Conservation (phyloP, 139 green algal species). For the Penium margaritaceum region DNA sequence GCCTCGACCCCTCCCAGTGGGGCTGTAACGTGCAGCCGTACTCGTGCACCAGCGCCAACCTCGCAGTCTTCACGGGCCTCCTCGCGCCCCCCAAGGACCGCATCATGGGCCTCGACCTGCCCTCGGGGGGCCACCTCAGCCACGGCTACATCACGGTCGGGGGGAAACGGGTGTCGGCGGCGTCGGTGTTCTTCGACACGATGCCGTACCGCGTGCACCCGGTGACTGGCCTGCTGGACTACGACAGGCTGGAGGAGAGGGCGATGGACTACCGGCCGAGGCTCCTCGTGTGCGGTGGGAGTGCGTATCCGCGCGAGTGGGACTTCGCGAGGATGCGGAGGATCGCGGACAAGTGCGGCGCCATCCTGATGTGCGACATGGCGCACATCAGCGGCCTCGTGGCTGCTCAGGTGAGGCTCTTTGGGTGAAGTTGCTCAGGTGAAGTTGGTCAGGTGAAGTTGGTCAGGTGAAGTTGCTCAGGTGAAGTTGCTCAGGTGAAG, state of each 20-base stretch:
- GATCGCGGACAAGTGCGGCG: slow-evolving; percentile 69
- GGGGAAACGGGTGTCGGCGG: slow-evolving; percentile 77
- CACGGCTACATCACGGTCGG: slow-evolving; percentile 83
- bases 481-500: no score
- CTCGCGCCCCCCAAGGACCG: slow-evolving; percentile 68
- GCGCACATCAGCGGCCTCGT: slow-evolving; percentile 77
- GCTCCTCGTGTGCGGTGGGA: slow-evolving; percentile 74
- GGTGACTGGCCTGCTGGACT: slow-evolving; percentile 72
- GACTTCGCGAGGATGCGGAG: slow-evolving; percentile 66
- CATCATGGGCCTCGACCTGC: slow-evolving; percentile 82
- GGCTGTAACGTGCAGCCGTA: slow-evolving; percentile 85
- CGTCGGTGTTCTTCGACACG: slow-evolving; percentile 77
- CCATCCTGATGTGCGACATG: slow-evolving; percentile 78
- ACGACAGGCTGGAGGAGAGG: slow-evolving; percentile 75
- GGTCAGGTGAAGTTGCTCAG: no score
- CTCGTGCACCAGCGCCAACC: slow-evolving; percentile 83
- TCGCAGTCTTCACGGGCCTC: slow-evolving; percentile 83
- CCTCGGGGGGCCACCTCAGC: slow-evolving; percentile 74
- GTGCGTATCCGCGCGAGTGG: slow-evolving; percentile 76
- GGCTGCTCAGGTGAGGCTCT: slow-evolving; percentile 52
- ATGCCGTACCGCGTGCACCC: slow-evolving; percentile 74
- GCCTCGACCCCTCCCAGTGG: slow-evolving; percentile 61
- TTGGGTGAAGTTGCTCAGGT: no score
- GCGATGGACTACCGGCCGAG: slow-evolving; percentile 74
- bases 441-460: background rate